These are phyloP conservation scores for Podila verticillata DNA, from an alignment of 192 early-diverging fungal species.

Conservation along the genomic window DNA sequence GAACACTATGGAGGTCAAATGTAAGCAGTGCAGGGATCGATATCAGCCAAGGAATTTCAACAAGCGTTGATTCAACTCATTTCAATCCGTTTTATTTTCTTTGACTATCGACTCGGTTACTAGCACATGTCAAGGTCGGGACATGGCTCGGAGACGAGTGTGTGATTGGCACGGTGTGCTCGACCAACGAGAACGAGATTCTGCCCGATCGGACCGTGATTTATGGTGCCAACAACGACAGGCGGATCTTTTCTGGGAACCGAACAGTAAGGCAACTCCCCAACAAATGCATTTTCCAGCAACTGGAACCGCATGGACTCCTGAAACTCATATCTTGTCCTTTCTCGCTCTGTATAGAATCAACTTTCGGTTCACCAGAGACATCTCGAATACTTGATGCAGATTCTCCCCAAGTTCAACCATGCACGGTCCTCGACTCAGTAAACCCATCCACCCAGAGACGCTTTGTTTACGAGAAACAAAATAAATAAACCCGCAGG, in stretches of 20 bases:
- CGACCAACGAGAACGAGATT: conserved; percentile 65
- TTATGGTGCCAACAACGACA: conserved; percentile 63
- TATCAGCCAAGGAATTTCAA: no score
- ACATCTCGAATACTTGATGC: conserved; percentile 75
- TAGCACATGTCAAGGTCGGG: conserved; percentile 64
- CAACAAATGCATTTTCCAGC: background rate
- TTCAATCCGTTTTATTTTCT: background rate
- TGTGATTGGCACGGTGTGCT: conserved; percentile 75
- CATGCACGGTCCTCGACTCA: conserved; percentile 53
- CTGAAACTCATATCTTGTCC: background rate
- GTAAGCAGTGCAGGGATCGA: conserved; percentile 38
- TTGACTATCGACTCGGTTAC: background rate
- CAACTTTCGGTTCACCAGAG: conserved; percentile 67
- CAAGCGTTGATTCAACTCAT: background rate
- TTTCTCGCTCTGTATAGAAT: conserved; percentile 30
- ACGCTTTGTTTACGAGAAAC: background rate
- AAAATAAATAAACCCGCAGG: background rate
- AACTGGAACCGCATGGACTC: background rate
- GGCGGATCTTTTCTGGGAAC: conserved; percentile 59
- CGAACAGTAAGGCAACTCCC: conserved; percentile 32
- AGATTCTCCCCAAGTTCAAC: conserved; percentile 66
- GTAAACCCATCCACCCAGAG: no score
- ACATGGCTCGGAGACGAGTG: conserved; percentile 73
- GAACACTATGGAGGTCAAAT: conserved; percentile 73
- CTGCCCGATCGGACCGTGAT: conserved; percentile 74